Base-by-base conservation (phyloP, 345 rosid species). In the Euphorbia lathyris region DNA sequence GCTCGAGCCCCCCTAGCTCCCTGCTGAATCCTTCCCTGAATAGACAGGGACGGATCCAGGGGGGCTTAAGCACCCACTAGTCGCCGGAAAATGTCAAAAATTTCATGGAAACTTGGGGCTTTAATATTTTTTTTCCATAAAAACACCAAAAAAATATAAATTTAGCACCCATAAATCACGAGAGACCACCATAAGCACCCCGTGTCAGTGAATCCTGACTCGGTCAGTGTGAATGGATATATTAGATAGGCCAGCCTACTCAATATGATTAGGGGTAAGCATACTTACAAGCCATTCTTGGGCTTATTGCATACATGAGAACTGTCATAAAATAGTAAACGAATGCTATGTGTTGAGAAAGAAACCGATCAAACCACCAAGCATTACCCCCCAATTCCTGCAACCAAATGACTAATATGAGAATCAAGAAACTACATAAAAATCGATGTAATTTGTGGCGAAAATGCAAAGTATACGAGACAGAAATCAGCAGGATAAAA, bases 251-350 rank as follows among this genome's bases (percentile, higher is more conserved):
- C 27, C 14, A 11, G 36, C 40, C 11, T 9, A 5, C 23, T 65
- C 1, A 32, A 14, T 55, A 52, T 17, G 25, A 14, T 29, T 42
- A 65, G 38, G 53, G 14, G 27, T 43, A 66, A 51, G 10, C 6
- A 25, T 57, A 84, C 97, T 87, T 84, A 95, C 97, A 92, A 76
- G 99, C 97, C 99, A 92, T 95, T 82, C 99, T 86, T 43, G 99
- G 99, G 83, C 99, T 95, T 65, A 95, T 0, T 27, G 85, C 80
- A 78, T 95, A 95, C 91, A 95, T 86, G 72, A 90, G 57, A 30
- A 82, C 93, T 2, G 99, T 95, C 99, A 95, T 89, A 62, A 95
- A 63, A 75, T 95, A 92, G 72, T 95, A 95, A 70, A 85, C 76
- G 40, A 88, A 19, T 52, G 99, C 99, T 58, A 90, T 77, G 77